These are phyloP conservation scores for Clonostachys rosea DNA, from an alignment of 2,329 filamentous ascomycete genomes.

Conservation along the genomic window DNA sequence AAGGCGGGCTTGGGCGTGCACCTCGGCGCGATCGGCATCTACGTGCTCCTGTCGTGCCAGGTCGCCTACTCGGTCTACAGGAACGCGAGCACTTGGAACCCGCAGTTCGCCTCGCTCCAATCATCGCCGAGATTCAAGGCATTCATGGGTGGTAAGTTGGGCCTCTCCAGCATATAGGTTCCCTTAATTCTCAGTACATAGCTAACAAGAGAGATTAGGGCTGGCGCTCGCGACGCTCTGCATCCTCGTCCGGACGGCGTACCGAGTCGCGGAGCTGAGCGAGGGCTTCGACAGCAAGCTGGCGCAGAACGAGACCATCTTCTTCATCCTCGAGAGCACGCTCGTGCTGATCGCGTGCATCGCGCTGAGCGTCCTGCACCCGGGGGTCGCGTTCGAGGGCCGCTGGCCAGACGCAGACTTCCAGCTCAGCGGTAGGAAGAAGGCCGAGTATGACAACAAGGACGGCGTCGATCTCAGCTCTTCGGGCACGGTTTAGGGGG, in stretches of 20 bases:
- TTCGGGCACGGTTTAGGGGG: too few relatives aligned
- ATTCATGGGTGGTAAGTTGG: conserved; percentile 1
- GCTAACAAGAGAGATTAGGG: too few relatives aligned
- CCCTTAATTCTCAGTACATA: too few relatives aligned
- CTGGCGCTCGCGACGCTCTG: conserved; percentile 5
- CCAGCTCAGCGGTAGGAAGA: too few relatives aligned
- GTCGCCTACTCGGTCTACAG: neutral
- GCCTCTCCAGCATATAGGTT: too few relatives aligned
- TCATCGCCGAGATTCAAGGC: neutral
- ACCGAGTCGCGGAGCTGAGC: conserved; percentile 57
- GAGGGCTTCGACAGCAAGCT: conserved; percentile 54
- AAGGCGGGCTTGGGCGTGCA: conserved; percentile 46
- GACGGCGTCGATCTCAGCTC: too few relatives aligned
- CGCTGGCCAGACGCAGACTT: too few relatives aligned
- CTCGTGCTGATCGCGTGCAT: conserved; percentile 38
- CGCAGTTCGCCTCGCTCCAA: neutral
- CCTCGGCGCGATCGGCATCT: conserved; percentile 38
- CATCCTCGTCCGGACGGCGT: conserved; percentile 57
- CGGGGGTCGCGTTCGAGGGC: neutral
- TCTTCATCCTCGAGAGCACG: conserved; percentile 48
- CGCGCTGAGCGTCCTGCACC: conserved; percentile 26
- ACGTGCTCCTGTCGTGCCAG: conserved; percentile 21
- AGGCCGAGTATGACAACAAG: too few relatives aligned
- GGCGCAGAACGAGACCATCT: conserved; percentile 44
- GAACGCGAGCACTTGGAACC: neutral